These are phyloP conservation scores for Plectosphaerella plurivora DNA, from an alignment of 2,329 filamentous ascomycete species.

Conservation along the genomic window DNA sequence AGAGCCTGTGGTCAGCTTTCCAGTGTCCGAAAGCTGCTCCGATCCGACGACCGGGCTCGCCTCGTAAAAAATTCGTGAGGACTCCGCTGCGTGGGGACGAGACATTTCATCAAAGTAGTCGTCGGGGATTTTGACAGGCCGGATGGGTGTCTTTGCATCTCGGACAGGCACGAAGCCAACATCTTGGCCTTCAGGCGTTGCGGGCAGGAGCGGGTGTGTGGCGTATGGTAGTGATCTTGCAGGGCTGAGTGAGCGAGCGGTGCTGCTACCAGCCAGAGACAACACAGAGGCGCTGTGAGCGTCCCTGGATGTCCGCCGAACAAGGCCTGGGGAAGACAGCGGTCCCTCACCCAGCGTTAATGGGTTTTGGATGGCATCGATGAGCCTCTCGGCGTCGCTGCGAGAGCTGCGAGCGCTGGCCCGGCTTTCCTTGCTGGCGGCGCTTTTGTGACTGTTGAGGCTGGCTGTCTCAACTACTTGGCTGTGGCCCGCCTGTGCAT, in stretches of 20 bases:
- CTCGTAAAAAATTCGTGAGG: constrained; percentile 35
- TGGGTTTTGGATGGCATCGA: constrained; percentile 66
- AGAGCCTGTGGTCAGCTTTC: constrained; percentile 5
- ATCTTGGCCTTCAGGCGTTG: constrained; percentile 18
- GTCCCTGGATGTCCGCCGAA: constrained; percentile 15
- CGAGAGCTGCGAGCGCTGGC: constrained; percentile 42
- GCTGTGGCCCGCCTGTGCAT: background rate
- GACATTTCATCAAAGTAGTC: constrained; percentile 32
- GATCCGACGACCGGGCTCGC: constrained; percentile 8
- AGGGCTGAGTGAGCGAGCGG: background rate
- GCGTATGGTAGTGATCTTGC: constrained; percentile 6
- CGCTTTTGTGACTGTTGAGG: constrained; percentile 23
- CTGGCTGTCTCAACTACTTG: constrained; percentile 20
- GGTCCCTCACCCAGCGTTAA: constrained; percentile 26
- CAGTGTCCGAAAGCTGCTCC: constrained; percentile 3
- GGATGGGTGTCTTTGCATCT: constrained; percentile 40
- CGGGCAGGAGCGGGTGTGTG: constrained; percentile 10
- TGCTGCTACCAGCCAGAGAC: background rate
- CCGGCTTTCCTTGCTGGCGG: constrained; percentile 33
- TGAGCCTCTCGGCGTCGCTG: constrained; percentile 66
- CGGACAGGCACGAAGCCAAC: constrained; percentile 32
- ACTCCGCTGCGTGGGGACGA: constrained; percentile 20
- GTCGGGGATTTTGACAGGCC: constrained; percentile 43
- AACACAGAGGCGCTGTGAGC: background rate
- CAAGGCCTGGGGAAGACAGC: constrained; percentile 5